Evolutionary conservation across 176 grass and related monocot genomes (phyloP), one percentile per base, ranked within the genome.

Genomic region (Secale cereale): DNA sequence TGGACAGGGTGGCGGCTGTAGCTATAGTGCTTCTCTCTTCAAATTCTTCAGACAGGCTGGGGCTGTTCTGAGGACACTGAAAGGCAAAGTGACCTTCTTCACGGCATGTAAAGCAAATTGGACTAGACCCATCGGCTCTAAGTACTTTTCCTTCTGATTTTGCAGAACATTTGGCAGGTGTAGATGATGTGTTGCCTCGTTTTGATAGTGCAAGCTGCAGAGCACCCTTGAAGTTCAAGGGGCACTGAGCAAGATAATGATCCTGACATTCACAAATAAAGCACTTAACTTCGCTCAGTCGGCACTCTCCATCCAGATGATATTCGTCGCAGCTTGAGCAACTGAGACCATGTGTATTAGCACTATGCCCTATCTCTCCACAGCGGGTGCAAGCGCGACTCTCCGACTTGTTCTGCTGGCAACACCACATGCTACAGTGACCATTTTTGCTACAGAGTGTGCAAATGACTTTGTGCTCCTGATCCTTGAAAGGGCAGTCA

Each of bases 231-330:
- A 75, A 30, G 27, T 75, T 75, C 43, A 75, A 20, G 72, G 72
- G 72, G 43, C 72, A 75, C 8, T 75, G 72, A 52, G 72, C 25
- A 75, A 75, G 72, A 75, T 52, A 75, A 75, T 75, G 72, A 75
- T 52, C 72, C 72, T 52, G 43, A 52, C 8, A 50, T 31, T 75
- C 72, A 22, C 72, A 75, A 75, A 75, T 3, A 20, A 50, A 50
- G 43, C 72, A 52, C 31, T 27, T 75, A 75, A 52, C 72, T 16
- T 75, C 28, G 8, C 43, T 30, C 72, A 75, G 19, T 75, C 8
- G 8, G 28, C 72, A 75, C 43, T 52, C 26, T 20, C 72, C 43
- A 11, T 30, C 41, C 15, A 16, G 25, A 52, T 75, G 72, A 75
- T 52, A 30, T 30, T 75, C 26, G 2, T 75, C 72, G 52, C 72